phyloP scores from a whole-genome alignment of 768 basidiomycete genomes.

The Boletus rubescentipes region DNA sequence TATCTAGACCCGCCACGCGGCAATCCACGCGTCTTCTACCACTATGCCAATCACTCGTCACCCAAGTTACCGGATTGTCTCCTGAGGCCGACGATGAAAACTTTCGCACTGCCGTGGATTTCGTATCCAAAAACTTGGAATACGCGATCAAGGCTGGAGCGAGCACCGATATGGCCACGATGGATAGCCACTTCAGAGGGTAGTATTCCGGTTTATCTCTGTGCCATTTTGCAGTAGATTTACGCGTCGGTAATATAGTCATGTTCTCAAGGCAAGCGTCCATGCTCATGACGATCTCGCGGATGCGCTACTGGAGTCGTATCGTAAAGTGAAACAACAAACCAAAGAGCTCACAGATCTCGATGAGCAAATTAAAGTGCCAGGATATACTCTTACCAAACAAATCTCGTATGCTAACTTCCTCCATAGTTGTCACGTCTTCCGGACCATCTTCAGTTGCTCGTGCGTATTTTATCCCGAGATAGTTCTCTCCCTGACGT shows the following conservation, averaged over 20 bases:
- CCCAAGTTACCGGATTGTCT: conserved; percentile 51
- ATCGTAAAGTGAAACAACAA: conserved; percentile 49
- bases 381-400: background rate
- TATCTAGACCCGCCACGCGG: conserved; percentile 52
- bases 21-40: conserved; percentile 53
- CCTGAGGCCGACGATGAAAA: conserved; percentile 43
- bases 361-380: conserved; percentile 65
- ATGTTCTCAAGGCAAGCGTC: conserved; percentile 66
- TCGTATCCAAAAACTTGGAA: conserved; percentile 60
- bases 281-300: conserved; percentile 62
- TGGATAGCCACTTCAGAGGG: conserved; percentile 58
- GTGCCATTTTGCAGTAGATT: conserved; percentile 11
- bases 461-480: conserved; percentile 45
- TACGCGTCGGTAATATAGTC: conserved; percentile 37
- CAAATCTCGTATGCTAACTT: conserved; percentile 1
- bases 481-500: background rate
- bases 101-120: conserved; percentile 51
- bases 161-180: conserved; percentile 52
- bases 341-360: conserved; percentile 53
- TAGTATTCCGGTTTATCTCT: conserved; percentile 28
- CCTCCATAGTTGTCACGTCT: conserved; percentile 49
- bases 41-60: conserved; percentile 52
- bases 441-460: conserved; percentile 70
- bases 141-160: conserved; percentile 54
- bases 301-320: conserved; percentile 56